Conservation (phyloP, 2,329 filamentous ascomycete genomes). For the Diplodia sapinea region DNA sequence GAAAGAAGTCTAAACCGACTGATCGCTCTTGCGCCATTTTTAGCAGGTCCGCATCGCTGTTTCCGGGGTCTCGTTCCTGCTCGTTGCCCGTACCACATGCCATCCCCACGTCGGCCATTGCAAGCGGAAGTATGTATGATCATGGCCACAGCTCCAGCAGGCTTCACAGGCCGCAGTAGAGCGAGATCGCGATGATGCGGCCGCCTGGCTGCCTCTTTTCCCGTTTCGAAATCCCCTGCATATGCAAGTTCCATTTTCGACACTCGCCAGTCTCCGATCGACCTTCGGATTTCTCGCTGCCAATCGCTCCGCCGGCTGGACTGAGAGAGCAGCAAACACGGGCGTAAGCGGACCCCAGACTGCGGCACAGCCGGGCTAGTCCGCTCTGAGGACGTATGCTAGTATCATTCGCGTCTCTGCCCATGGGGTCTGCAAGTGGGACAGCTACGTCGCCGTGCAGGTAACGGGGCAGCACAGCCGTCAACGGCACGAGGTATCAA, state of each 20-base stretch:
- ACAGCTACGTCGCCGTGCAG: neutral
- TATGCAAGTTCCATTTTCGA: conserved; percentile 22
- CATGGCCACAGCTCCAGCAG: neutral
- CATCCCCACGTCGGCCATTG: neutral
- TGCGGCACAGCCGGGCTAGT: neutral
- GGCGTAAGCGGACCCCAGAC: conserved; percentile 10
- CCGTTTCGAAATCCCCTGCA: conserved; percentile 20
- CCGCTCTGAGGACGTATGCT: neutral
- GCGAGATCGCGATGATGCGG: conserved; percentile 9
- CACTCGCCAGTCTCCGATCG: conserved; percentile 8
- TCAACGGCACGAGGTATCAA: neutral
- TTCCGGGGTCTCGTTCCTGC: neutral
- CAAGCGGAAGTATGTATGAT: neutral
- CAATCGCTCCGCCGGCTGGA: neutral
- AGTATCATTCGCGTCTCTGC: neutral
- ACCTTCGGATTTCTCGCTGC: neutral
- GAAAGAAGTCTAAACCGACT: neutral
- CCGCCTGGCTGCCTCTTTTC: neutral
- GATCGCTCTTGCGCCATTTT: conserved; percentile 2
- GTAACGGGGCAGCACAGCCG: neutral
- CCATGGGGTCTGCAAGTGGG: conserved; percentile 3
- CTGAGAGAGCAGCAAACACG: conserved; percentile 14
- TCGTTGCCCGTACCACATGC: neutral
- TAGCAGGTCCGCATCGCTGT: neutral
- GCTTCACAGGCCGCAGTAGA: neutral